Evolutionary conservation across 768 basidiomycete genomes (phyloP), one percentile per base, ranked within the genome.

Genomic region (Clavaria fumosa): DNA sequence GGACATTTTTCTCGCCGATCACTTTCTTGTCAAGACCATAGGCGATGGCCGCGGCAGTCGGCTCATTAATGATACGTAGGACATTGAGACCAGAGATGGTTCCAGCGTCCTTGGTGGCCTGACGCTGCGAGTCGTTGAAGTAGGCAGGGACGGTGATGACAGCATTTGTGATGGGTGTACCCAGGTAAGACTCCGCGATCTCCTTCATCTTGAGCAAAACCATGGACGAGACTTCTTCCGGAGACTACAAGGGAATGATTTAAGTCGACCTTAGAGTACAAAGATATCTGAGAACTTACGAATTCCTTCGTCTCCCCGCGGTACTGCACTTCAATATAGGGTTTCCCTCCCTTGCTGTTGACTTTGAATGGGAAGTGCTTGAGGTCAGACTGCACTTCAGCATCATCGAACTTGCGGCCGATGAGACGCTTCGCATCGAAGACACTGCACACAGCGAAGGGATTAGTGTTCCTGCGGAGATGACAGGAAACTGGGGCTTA

Each of bases 1-100:
- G 78, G 43, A 99, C 93, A 55, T 93, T 96, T 65, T 88, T 89
- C 72, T 97, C 93, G 43, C 74, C 66, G 63, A 84, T 86, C 54
- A 81, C 77, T 66, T 95, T 86, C 55, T 84, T 81, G 61, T 97
- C 95, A 40, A 86, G 80, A 70, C 95, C 95, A 59, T 96, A 96
- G 35, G 95, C 95, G 50, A 99, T 96, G 55, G 95, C 95, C 41
- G 95, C 95, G 36, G 95, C 95, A 38, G 95, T 99, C 45, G 95
- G 95, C 69, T 99, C 95, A 66, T 99, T 99, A 71, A 99, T 99
- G 71, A 99, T 99, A 66, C 95, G 93, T 63, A 99, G 86, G 51
- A 99, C 90, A 56, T 99, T 91, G 45, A 99, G 85, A 46, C 95
- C 95, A 53, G 95, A 75, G 50, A 99, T 99, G 50, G 84, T 72